These are phyloP conservation scores for Nicotiana undulata DNA, from an alignment of 257 asterid genomes.

Conservation along the genomic window DNA sequence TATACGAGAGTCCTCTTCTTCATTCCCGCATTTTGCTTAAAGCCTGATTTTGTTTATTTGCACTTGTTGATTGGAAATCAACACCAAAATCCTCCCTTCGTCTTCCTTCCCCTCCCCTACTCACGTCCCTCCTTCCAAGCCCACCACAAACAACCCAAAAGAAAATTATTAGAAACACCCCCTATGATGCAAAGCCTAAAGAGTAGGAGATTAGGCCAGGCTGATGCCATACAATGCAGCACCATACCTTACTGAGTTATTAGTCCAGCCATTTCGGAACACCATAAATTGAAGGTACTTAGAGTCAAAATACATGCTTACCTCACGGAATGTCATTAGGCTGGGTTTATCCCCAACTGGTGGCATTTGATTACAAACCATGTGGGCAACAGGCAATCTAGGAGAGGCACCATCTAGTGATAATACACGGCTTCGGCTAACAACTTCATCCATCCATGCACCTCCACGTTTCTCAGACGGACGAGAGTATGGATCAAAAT, in stretches of 20 bases:
- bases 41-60: no score
- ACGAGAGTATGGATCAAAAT: slow-evolving; percentile 97
- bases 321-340: slow-evolving; percentile 98
- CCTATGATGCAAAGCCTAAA: not conserved
- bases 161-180: not conserved
- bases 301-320: slow-evolving; percentile 16
- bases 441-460: slow-evolving; percentile 99
- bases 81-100: no score
- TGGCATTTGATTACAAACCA: slow-evolving; percentile 99
- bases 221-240: not conserved
- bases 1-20: no score
- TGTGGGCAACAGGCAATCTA: slow-evolving; percentile 94
- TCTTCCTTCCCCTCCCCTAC: no score
- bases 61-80: no score
- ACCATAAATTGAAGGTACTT: not conserved
- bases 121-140: not conserved
- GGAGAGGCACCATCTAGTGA: slow-evolving; percentile 67
- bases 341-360: slow-evolving; percentile 99
- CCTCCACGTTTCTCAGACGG: slow-evolving; percentile 97
- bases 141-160: not conserved
- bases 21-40: no score
- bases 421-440: slow-evolving; percentile 76
- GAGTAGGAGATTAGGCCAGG: not conserved
- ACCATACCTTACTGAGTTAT: not conserved
- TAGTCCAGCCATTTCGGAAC: not conserved